Base-by-base conservation (phyloP, 2,329 filamentous ascomycete species). In the Claviceps purpurea region DNA sequence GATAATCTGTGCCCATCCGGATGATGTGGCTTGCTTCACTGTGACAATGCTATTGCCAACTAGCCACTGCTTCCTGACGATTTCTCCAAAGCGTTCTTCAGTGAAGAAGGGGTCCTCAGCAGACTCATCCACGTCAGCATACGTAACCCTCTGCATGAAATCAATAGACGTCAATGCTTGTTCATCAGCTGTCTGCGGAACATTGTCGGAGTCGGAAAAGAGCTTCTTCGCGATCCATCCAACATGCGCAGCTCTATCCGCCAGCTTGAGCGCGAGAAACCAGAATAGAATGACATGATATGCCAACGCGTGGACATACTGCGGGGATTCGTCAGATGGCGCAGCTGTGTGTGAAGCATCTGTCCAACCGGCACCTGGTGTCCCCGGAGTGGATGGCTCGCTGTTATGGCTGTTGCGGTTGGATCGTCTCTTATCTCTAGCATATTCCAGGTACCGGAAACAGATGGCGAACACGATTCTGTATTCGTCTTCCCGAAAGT, bases 271-370 rank as follows among this genome's bases (percentile, higher is more conserved):
- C 1, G 89, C 87, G 59, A 98, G 76, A 64, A 97, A 98, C 93
- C 93, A 98, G 64, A 95, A 96, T 1, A 89, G 85, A 58, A 98
- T 90, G 59, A 95, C 89, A 64, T 97, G 90, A 64, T 95, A 95
- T 8, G 91, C 91, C 50, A 97, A 73, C 1, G 89, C 87, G 65
- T 94, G 93, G 26, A 98, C 88, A 64, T 98, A 98, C 66, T 93
- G 87, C 4, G 90, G 89, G 49, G 95, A 74, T 57, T 93, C 88
- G 55, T 93, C 86, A 6, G 82, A 68, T 5, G 63, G 62, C 43
- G 57, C 62, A 10, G 59, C 57, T 7, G 82, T 66, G 3, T 62
- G 61, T 47, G 58, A 61, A 8, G 61, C 56, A 30, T 62, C 60
- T 4, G 55, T 47, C 4, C 54, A 37, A 22, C 66, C 63, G 5